phyloP scores from a whole-genome alignment of 768 basidiomycete genomes.

The Termitomyces sp. region DNA sequence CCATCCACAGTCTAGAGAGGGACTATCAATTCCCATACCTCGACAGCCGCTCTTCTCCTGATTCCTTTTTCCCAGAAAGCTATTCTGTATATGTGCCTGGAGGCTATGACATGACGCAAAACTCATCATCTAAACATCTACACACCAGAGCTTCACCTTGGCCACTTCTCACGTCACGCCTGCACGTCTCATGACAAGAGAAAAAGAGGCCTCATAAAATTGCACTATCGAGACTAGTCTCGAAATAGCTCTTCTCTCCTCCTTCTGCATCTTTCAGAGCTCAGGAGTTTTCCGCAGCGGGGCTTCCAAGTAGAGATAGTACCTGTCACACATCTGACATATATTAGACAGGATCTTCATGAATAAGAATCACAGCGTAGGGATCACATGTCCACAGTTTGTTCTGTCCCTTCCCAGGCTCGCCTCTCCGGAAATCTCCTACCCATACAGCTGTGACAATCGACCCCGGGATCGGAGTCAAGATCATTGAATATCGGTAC shows the following conservation, averaged over 20 bases:
- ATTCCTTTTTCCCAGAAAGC: background rate
- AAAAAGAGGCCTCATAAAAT: background rate
- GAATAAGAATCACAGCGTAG: background rate
- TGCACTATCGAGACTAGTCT: background rate
- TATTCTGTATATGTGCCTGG: background rate
- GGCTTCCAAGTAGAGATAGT: background rate
- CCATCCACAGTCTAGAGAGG: background rate
- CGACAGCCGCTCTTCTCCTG: background rate
- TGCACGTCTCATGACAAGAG: background rate
- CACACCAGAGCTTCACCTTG: background rate
- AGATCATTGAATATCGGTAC: background rate
- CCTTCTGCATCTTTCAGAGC: background rate
- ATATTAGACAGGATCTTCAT: slow-evolving; percentile 1
- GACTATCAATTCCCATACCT: background rate
- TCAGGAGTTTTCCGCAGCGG: background rate
- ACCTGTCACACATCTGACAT: background rate
- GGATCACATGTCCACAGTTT: background rate
- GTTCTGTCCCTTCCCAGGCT: background rate
- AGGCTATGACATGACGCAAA: background rate
- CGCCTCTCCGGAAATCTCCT: background rate
- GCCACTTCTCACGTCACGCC: background rate
- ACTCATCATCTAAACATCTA: background rate
- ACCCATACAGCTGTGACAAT: too few relatives aligned
- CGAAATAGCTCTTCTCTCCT: background rate
- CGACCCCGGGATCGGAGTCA: background rate